phyloP scores from a whole-genome alignment of 768 basidiomycete genomes.

The Sporobolomyces roseus region DNA sequence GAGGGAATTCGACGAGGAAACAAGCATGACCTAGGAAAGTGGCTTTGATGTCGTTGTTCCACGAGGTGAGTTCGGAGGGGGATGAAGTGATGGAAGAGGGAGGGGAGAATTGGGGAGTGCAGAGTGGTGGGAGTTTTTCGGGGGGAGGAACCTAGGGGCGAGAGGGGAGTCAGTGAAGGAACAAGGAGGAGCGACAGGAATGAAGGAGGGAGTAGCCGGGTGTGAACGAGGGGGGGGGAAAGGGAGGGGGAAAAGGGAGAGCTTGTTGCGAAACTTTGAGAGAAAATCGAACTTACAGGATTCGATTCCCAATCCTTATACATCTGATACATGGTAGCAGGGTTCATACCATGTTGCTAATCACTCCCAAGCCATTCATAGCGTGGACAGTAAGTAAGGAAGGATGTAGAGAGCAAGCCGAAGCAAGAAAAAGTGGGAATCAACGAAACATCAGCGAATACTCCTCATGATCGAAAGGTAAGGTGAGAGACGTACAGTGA shows the following conservation, averaged over 20 bases:
- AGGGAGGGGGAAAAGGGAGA: neutral
- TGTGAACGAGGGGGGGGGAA: too few species aligned
- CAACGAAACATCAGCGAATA: neutral
- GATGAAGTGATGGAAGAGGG: neutral
- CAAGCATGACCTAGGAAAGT: constrained; percentile 48
- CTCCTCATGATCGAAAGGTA: neutral
- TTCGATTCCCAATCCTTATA: constrained; percentile 14
- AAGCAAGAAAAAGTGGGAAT: neutral
- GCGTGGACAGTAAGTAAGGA: neutral
- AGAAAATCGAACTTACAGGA: neutral
- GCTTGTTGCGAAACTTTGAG: too few species aligned
- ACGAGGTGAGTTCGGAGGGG: neutral
- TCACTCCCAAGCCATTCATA: neutral
- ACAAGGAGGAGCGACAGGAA: too few species aligned
- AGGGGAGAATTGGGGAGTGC: constrained; percentile 8
- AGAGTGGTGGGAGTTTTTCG: constrained; percentile 26
- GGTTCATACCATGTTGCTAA: neutral
- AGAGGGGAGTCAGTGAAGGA: neutral
- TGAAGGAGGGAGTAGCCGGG: too few species aligned
- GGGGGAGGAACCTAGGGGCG: constrained; percentile 15
- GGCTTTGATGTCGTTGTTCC: constrained; percentile 36
- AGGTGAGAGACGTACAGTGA: neutral
- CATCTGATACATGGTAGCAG: neutral
- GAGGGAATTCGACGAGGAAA: constrained; percentile 50
- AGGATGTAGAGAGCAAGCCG: too few species aligned